Base-by-base conservation (phyloP, 768 basidiomycete genomes). In the Obba rivulosa region DNA sequence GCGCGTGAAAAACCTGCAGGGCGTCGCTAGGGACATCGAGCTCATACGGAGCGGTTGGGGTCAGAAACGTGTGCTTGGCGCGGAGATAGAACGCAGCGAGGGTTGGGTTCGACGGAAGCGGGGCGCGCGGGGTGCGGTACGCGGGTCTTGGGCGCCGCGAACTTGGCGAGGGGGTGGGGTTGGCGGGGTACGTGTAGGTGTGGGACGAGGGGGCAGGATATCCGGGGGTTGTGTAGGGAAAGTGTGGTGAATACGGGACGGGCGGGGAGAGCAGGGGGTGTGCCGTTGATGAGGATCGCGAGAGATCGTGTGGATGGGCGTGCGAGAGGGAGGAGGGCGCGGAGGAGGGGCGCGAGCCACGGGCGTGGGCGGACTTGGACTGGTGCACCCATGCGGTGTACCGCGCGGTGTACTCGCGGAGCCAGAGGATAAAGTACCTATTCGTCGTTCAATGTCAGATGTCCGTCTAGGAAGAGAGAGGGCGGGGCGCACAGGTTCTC, bases 381-480 rank as follows among this genome's bases (percentile, higher is more conserved):
- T 62, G 63, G 11, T 59, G 62, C 0, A 55, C 58, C 77, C 77
- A 77, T 0, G 59, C 61, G 2, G 66, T 62, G 57, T 78, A 76
- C 23, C 72, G 72, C 1, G 62, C 55, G 10, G 77, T 81, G 56
- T 90, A 90, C 55, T 89, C 87, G 52, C 78, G 79, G 24, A 89
- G 70, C 87, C 87, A 90, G 43, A 90, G 78, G n/a, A 78, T 75
- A 60, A 90, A 90, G 58, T 90, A 90, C 17, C 83, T 83, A 57
- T 5, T 50, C 14, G 51, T 40, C 50, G 52, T 57, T n/a, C 51
- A 50, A 34, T 35, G 2, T 23, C 34, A 37, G 40, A 14, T 36
- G 41, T 37, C 48, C 20, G 37, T 23, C 44, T 24, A 28, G 20
- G 56, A 39, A 36, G 37, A 16, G 5, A 39, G 38, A 34, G 8